Percentiles rank a stretch among this genome's conserved stretches.
These are phyloP conservation scores for Cyberlindnera mrakii DNA, from an alignment of 805 yeast genomes.

Conservation along the genomic window DNA sequence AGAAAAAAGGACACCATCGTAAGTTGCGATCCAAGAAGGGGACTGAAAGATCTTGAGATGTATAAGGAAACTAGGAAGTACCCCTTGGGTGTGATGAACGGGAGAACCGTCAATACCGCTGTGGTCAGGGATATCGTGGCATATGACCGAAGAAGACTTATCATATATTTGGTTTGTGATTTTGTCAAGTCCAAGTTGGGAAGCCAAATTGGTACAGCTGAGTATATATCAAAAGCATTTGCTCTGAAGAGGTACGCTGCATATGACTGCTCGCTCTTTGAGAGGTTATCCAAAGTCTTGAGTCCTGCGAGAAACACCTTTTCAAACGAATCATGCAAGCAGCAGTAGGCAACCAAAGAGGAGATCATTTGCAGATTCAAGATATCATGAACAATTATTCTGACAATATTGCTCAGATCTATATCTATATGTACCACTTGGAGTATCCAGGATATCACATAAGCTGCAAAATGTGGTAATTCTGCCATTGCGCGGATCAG, in stretches of 20 bases:
- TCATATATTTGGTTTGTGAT: conserved; percentile 1
- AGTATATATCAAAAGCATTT: conserved; percentile 1
- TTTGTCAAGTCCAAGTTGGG: background rate
- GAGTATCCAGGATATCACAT: background rate
- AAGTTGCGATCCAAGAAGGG: conserved; percentile 8
- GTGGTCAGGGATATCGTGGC: background rate
- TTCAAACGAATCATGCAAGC: conserved; percentile 1
- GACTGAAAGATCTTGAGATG: conserved; percentile 6
- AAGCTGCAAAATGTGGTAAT: conserved; percentile 1
- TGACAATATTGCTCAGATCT: background rate
- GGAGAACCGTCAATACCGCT: background rate
- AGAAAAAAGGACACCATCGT: conserved; percentile 5
- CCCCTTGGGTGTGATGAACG: background rate
- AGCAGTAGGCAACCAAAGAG: conserved; percentile 1
- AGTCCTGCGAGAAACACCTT: background rate
- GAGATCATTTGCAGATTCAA: conserved; percentile 3
- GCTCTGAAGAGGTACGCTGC: background rate
- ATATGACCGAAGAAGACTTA: conserved; percentile 1
- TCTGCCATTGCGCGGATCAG: conserved; percentile 1
- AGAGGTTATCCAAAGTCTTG: background rate
- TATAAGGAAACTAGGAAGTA: conserved; percentile 1
- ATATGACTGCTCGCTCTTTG: background rate
- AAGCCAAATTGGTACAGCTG: conserved; percentile 2
- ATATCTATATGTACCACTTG: background rate
- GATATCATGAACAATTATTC: background rate